Evolutionary conservation across 805 yeast genomes (phyloP).

Genomic region (Huiozyma sinensis): DNA sequence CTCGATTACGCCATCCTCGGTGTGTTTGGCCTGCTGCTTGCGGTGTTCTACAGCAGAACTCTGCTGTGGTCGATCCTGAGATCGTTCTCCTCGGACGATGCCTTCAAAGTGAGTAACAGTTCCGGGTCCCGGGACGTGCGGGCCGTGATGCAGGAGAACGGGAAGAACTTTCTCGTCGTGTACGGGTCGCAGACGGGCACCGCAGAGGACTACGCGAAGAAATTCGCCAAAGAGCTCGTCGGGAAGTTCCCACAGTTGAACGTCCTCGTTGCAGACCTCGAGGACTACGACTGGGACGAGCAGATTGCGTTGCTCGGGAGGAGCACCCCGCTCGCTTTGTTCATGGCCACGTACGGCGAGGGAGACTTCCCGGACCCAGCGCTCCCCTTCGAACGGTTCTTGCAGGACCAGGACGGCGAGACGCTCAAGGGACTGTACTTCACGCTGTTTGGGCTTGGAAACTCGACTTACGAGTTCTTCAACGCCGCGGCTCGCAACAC

Average conservation of each 20-base stretch:
- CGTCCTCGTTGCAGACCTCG: conserved; percentile 79
- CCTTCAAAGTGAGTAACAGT: conserved; percentile 26
- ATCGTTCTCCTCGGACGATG: not conserved
- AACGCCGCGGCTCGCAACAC: conserved; percentile 69
- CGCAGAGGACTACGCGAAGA: conserved; percentile 91
- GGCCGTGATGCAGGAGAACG: conserved; percentile 44
- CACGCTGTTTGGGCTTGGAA: conserved; percentile 86
- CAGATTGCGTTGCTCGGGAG: conserved; percentile 51
- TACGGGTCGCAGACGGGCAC: conserved; percentile 98
- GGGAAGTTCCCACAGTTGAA: conserved; percentile 64
- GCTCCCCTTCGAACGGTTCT: conserved; percentile 58
- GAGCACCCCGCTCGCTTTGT: conserved; percentile 51
- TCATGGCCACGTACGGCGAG: conserved; percentile 93
- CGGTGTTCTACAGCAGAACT: conserved; percentile 37
- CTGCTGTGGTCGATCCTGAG: too few species aligned
- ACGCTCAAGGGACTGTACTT: conserved; percentile 46
- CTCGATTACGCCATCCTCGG: too few species aligned
- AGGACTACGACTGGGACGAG: conserved; percentile 77
- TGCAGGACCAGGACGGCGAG: conserved; percentile 22
- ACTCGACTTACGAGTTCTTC: conserved; percentile 86
- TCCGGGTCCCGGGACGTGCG: conserved; percentile 46
- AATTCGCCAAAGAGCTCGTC: conserved; percentile 79
- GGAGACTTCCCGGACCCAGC: conserved; percentile 98
- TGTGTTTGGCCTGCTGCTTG: conserved; percentile 5
- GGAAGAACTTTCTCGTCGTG: conserved; percentile 68